These are phyloP conservation scores for Myochromella boudieri DNA, from an alignment of 768 basidiomycete species.

Conservation along the genomic window DNA sequence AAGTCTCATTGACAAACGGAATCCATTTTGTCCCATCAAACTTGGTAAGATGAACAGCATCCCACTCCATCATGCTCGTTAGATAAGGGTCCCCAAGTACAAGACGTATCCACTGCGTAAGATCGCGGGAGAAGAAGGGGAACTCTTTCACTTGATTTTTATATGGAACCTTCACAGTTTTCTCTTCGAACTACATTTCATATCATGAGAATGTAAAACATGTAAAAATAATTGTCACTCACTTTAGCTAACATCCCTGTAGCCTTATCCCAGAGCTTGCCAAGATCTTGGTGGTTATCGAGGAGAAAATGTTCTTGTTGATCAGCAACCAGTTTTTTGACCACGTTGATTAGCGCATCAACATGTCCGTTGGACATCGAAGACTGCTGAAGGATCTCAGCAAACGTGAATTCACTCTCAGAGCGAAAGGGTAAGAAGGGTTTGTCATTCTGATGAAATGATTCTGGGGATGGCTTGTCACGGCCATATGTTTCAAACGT, in stretches of 20 bases:
- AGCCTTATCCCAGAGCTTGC: conserved; percentile 19
- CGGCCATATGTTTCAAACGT: conserved; percentile 9
- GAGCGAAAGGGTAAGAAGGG: conserved; percentile 31
- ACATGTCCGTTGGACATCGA: conserved; percentile 19
- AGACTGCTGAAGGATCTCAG: conserved; percentile 21
- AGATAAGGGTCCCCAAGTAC: conserved; percentile 24
- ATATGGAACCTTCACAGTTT: conserved; percentile 1
- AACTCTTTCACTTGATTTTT: not conserved
- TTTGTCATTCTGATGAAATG: not conserved
- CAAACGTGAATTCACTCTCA: conserved; percentile 28
- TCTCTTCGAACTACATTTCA: conserved; percentile 8
- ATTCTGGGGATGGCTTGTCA: not conserved
- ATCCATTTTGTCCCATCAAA: conserved; percentile 9
- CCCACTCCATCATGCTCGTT: conserved; percentile 26
- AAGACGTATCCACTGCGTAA: conserved; percentile 29
- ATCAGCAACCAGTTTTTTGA: conserved; percentile 10
- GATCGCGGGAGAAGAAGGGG: conserved; percentile 18
- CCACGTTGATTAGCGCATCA: conserved; percentile 19
- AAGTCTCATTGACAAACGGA: not conserved
- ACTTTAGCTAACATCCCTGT: not conserved
- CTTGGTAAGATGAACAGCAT: conserved; percentile 20
- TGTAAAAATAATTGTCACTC: too few relatives aligned
- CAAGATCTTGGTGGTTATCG: conserved; percentile 17
- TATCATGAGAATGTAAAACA: too few relatives aligned
- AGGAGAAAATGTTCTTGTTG: conserved; percentile 17